Percentiles rank a stretch among this genome's conserved stretches.
phyloP scores from a whole-genome alignment of 2,329 filamentous ascomycete species.

The Mariannaea elegans region DNA sequence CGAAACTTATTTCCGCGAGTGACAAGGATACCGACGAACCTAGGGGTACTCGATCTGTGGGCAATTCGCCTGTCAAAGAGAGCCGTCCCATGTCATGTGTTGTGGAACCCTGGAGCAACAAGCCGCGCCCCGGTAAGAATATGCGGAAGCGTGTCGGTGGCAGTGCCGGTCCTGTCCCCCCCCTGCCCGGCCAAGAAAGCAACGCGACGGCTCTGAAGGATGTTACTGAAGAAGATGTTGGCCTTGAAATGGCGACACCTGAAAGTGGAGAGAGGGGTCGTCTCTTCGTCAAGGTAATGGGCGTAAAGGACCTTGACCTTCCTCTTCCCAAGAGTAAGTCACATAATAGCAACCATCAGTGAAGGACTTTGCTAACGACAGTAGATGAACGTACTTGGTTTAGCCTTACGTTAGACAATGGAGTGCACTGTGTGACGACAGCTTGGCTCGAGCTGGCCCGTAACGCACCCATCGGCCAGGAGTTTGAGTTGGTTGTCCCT shows the following conservation, averaged over 20 bases:
- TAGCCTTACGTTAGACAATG: constrained; percentile 96
- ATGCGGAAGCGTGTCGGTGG: constrained; percentile 60
- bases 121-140: constrained; percentile 69
- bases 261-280: constrained; percentile 89
- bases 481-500: constrained; percentile 96
- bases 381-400: constrained; percentile 91
- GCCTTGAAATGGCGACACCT: constrained; percentile 66
- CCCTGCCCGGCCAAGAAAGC: constrained; percentile 87
- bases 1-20: constrained; percentile 94
- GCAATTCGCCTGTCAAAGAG: constrained; percentile 77
- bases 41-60: constrained; percentile 66
- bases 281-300: constrained; percentile 98
- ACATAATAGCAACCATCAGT: too few relatives aligned
- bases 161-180: constrained; percentile 74
- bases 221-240: constrained; percentile 74
- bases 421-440: constrained; percentile 96
- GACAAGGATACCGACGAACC: constrained; percentile 71
- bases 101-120: constrained; percentile 95
- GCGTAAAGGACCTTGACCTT: constrained; percentile 93
- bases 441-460: constrained; percentile 92
- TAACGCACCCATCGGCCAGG: constrained; percentile 93
- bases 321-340: constrained; percentile 89
- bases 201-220: constrained; percentile 73
- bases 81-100: constrained; percentile 91
- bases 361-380: constrained; percentile 35